Evolutionary conservation across 257 asterid genomes (phyloP).

Genomic region (Eustoma russellianum): DNA sequence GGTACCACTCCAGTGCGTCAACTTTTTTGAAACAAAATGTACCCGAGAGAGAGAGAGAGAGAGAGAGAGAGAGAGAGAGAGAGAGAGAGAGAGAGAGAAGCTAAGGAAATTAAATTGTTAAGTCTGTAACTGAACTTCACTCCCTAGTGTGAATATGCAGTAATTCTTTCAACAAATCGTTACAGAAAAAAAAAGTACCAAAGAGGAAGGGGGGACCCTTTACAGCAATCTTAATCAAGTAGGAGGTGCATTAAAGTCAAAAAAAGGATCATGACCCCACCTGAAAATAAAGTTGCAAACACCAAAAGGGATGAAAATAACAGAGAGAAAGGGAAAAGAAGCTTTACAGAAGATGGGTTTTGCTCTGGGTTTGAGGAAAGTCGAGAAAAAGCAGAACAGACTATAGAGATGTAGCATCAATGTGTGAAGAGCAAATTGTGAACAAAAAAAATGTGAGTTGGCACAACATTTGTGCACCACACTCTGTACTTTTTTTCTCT

Average conservation of each 20-base stretch:
- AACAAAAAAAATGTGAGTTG: slow-evolving; percentile 1
- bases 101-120: neutral
- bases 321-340: neutral
- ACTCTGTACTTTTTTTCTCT: neutral
- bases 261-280: slow-evolving; percentile 6
- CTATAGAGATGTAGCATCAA: slow-evolving; percentile 3
- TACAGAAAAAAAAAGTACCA: neutral
- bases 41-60: neutral
- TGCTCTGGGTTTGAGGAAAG: slow-evolving; percentile 7
- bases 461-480: neutral
- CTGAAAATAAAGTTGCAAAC: slow-evolving; percentile 2
- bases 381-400: neutral
- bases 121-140: neutral
- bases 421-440: slow-evolving; percentile 3
- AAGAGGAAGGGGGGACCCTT: neutral
- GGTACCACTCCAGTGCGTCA: slow-evolving; percentile 15
- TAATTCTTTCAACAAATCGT: neutral
- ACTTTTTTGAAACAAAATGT: neutral
- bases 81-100: neutral
- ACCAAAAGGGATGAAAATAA: neutral
- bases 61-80: neutral
- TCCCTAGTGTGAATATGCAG: neutral
- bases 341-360: slow-evolving; percentile 11
- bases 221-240: neutral
- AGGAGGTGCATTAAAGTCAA: slow-evolving; percentile 12